Base-by-base conservation (phyloP, 495 filamentous ascomycete genomes). In the Neurospora hispaniola region DNA sequence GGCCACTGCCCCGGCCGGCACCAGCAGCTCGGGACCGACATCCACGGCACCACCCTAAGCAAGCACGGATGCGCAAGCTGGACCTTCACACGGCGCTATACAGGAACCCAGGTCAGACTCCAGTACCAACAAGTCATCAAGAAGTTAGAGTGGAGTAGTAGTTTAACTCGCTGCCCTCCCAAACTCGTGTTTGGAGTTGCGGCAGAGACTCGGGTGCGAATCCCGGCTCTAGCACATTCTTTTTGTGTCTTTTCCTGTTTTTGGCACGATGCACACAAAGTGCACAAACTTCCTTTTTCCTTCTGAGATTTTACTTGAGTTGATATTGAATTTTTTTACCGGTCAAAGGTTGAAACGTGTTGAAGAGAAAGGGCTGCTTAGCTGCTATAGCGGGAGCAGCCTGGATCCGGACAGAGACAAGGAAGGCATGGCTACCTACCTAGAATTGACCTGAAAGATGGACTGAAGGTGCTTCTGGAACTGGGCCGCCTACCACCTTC, bases 101-200 rank as follows among this genome's bases (percentile, higher is more conserved):
- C 10, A 46, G 43, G 18, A 0, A 10, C 43, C 18, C 18, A n/a
- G 43, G 43, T n/a, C 8, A 20, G 43, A 46, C 43, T 8, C 7
- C 3, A 7, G 12, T 27, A 54, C 11, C 27, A 62, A 35, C 27
- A 35, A 62, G 5, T 16, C 2, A n/a, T 1, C 4, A 35, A 7
- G 16, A 69, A 75, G 75, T 42, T 76, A 62, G 73, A 75, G 76
- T 76, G 62, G 75, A 78, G 76, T 76, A 78, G 76, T 71, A 78
- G 76, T 78, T 35, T 78, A 78, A 78, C 74, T 78, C 74, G 72
- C 66, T 75, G 73, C 76, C 75, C 75, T 76, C 72, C 76, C 76
- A 76, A 76, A 62, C 54, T 14, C 10, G 12, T 7, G 46, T 23
- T 23, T 23, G 46, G 54, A 62, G 54, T 27, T 62, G 23, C 23